A percentile compares a stretch with the other conserved stretches of the same genome.
Conservation (phyloP, 2,329 filamentous ascomycete species). For the Paecilomyces sp. region DNA sequence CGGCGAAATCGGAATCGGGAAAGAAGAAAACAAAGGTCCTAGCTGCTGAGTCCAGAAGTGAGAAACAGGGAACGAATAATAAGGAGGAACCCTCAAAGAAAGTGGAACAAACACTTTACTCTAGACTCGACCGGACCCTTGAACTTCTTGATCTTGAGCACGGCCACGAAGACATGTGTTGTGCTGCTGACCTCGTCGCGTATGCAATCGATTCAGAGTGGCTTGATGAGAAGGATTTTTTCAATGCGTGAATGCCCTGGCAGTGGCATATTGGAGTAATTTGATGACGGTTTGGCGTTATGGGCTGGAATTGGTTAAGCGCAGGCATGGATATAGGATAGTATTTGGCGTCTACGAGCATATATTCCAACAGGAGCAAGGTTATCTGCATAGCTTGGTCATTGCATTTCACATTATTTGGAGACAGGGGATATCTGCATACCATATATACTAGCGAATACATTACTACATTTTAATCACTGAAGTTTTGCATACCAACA, state of each 20-base stretch:
- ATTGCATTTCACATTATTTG: not conserved
- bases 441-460: too few relatives aligned
- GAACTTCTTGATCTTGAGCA: constrained; percentile 30
- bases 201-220: constrained; percentile 37
- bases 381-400: not conserved
- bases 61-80: not conserved
- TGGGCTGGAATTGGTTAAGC: not conserved
- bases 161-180: constrained; percentile 34
- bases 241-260: constrained; percentile 6
- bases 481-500: too few relatives aligned
- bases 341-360: not conserved
- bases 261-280: not conserved
- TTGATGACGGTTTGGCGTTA: not conserved
- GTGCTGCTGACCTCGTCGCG: constrained; percentile 36
- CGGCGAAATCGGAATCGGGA: not conserved
- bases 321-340: not conserved
- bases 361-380: not conserved
- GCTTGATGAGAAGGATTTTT: constrained; percentile 33
- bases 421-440: not conserved
- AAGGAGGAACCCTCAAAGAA: constrained; percentile 1
- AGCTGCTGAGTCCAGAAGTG: not conserved
- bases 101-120: constrained; percentile 22
- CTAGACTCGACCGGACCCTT: constrained; percentile 24
- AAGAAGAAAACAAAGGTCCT: not conserved
- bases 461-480: too few relatives aligned